Conservation (phyloP, 2,329 filamentous ascomycete genomes). For the Fusarium sp. region DNA sequence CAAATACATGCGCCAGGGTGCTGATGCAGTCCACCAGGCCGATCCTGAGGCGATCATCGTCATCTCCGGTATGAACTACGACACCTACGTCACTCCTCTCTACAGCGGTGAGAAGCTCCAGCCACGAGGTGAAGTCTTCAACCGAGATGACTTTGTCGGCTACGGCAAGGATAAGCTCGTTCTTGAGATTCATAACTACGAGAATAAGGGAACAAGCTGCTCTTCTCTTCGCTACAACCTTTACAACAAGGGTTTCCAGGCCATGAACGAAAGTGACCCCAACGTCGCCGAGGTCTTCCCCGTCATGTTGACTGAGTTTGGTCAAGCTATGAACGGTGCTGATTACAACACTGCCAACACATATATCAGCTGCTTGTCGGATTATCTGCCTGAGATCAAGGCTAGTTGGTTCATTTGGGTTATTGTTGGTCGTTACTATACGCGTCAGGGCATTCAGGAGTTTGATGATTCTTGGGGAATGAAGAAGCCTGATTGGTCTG, state of each 20-base stretch:
- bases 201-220: constrained; percentile 63
- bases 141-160: constrained; percentile 58
- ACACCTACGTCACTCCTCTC: constrained; percentile 65
- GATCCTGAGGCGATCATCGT: constrained; percentile 67
- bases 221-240: constrained; percentile 58
- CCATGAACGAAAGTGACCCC: constrained; percentile 55
- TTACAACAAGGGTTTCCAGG: constrained; percentile 64
- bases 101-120: constrained; percentile 61
- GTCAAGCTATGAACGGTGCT: constrained; percentile 61
- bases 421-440: constrained; percentile 68
- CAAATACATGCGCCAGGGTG: constrained; percentile 60
- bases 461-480: constrained; percentile 69
- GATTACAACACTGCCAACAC: constrained; percentile 56
- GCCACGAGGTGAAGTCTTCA: constrained; percentile 59
- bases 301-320: constrained; percentile 65
- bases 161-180: constrained; percentile 65
- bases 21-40: constrained; percentile 61
- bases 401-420: constrained; percentile 70
- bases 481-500: constrained; percentile 65
- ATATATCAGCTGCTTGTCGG: constrained; percentile 64
- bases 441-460: constrained; percentile 64
- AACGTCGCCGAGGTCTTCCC: constrained; percentile 52
- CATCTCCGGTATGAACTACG: constrained; percentile 68
- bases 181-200: constrained; percentile 72
- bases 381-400: constrained; percentile 60